Evolutionary conservation across 2,329 filamentous ascomycete species (phyloP).

Genomic region (Microsporum ferrugineum): DNA sequence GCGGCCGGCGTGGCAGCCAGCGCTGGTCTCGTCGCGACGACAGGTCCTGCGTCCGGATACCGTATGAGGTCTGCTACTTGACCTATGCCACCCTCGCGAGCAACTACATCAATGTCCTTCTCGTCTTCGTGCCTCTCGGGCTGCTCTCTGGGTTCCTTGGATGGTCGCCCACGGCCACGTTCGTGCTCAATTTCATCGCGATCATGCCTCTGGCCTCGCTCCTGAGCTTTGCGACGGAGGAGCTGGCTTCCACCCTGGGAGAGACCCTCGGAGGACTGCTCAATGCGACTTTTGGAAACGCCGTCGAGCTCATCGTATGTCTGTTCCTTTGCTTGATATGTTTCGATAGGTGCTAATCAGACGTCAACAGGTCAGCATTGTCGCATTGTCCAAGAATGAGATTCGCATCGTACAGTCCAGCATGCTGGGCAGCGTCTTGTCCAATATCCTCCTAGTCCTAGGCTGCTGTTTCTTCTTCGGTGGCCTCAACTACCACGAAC

Average conservation of each 20-base stretch:
- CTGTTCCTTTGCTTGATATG: constrained; percentile 38
- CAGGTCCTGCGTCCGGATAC: constrained; percentile 31
- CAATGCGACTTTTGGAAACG: constrained; percentile 57
- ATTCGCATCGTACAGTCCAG: constrained; percentile 92
- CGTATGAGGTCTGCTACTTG: constrained; percentile 28
- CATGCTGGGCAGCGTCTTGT: constrained; percentile 92
- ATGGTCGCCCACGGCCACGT: constrained; percentile 48
- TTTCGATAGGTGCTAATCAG: neutral
- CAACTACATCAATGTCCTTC: constrained; percentile 48
- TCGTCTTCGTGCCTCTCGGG: constrained; percentile 54
- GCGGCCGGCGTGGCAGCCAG: constrained; percentile 1
- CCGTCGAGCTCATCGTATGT: constrained; percentile 58
- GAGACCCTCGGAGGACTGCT: constrained; percentile 52
- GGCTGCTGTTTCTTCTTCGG: constrained; percentile 71
- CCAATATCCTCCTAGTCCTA: constrained; percentile 80
- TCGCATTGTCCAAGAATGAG: constrained; percentile 72
- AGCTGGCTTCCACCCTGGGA: constrained; percentile 49
- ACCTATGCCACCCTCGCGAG: constrained; percentile 36
- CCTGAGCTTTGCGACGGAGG: constrained; percentile 54
- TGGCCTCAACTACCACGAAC: constrained; percentile 58
- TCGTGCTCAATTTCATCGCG: constrained; percentile 52
- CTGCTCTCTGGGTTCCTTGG: constrained; percentile 51
- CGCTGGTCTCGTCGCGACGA: constrained; percentile 25
- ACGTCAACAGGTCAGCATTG: constrained; percentile 63
- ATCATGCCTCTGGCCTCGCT: constrained; percentile 52